Conservation (phyloP, 495 filamentous ascomycete genomes). For the Hypoxylon rickii region DNA sequence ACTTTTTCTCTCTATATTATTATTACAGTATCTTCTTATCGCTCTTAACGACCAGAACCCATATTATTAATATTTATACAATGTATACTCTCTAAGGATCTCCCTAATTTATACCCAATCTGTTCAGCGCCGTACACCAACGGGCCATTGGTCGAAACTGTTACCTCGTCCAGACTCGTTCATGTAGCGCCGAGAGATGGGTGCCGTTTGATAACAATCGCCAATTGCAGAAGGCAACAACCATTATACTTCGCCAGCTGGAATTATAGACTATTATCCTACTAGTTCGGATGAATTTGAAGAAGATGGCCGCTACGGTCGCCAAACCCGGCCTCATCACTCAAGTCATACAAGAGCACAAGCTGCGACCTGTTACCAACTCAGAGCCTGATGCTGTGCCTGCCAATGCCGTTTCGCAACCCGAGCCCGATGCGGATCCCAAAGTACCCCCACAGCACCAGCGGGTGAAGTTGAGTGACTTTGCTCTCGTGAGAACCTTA, state of each 20-base stretch:
- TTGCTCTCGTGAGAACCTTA: conserved; percentile 83
- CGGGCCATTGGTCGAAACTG: no score
- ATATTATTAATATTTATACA: neutral
- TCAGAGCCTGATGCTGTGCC: conserved; percentile 6
- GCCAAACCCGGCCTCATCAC: conserved; percentile 34
- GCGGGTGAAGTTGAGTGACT: conserved; percentile 65
- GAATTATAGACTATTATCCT: neutral
- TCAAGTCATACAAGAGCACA: conserved; percentile 31
- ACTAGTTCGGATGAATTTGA: conserved; percentile 30
- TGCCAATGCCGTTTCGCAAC: conserved; percentile 2
- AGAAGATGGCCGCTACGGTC: conserved; percentile 40
- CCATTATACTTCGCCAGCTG: neutral
- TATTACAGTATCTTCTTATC: neutral
- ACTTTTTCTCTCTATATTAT: neutral
- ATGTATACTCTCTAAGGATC: conserved; percentile 5
- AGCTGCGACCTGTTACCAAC: conserved; percentile 8
- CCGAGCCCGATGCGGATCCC: conserved; percentile 25
- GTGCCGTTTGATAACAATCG: conserved; percentile 17
- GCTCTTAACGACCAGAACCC: neutral
- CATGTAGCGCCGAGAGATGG: conserved; percentile 20
- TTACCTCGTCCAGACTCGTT: no score
- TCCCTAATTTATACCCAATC: no score
- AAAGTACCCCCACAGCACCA: conserved; percentile 41
- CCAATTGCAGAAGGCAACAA: conserved; percentile 19
- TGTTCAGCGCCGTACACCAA: no score